Percentiles rank a stretch among this genome's conserved stretches.
These are phyloP conservation scores for Helminthosporium solani DNA, from an alignment of 2,329 filamentous ascomycete genomes.

Conservation along the genomic window DNA sequence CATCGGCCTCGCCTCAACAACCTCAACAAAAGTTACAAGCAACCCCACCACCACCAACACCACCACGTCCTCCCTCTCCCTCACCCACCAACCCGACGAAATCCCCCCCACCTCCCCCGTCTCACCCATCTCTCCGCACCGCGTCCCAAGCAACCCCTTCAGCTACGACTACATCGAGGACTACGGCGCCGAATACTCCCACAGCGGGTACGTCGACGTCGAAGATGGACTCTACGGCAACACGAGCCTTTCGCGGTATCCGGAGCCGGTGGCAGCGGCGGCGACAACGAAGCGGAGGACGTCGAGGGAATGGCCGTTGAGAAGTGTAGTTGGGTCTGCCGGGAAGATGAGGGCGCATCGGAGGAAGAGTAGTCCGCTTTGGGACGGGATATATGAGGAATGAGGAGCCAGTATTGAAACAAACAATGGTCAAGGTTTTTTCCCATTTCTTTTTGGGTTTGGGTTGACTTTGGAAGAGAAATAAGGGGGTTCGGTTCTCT, in stretches of 20 bases:
- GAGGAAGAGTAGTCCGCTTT: conserved; percentile 31
- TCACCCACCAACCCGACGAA: neutral
- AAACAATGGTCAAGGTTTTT: no score
- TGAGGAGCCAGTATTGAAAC: conserved; percentile 15
- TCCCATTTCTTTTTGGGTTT: no score
- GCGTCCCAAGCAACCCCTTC: conserved; percentile 25
- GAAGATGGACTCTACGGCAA: conserved; percentile 34
- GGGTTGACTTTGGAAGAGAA: no score
- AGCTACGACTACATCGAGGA: conserved; percentile 34
- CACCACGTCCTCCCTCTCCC: no score
- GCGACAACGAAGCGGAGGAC: conserved; percentile 12
- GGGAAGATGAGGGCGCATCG: neutral
- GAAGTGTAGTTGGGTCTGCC: conserved; percentile 16
- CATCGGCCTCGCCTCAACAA: conserved; percentile 17
- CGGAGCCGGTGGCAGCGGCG: conserved; percentile 2
- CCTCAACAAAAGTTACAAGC: conserved; percentile 11
- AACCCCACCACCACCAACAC: neutral
- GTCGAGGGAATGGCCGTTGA: conserved; percentile 36
- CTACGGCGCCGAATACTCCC: conserved; percentile 33
- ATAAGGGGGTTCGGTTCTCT: neutral
- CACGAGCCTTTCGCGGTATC: conserved; percentile 28
- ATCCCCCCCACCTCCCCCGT: neutral
- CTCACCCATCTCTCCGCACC: conserved; percentile 13
- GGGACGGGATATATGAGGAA: conserved; percentile 36
- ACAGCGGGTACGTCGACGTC: conserved; percentile 15